phyloP scores from a whole-genome alignment of 345 rosid genomes.

The Acer saccharum region DNA sequence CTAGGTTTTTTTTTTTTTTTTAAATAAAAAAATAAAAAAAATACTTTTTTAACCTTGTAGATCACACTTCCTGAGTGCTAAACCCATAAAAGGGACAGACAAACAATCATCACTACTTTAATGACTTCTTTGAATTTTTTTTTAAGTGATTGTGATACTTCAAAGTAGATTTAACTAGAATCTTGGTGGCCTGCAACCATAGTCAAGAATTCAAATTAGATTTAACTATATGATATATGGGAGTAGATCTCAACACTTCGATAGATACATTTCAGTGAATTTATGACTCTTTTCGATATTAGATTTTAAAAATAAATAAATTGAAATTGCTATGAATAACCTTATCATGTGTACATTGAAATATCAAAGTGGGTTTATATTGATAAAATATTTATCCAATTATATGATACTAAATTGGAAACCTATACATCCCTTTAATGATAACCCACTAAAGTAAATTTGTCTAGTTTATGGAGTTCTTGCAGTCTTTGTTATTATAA shows the following conservation, averaged over 20 bases:
- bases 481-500: too few species aligned
- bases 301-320: too few species aligned
- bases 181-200: too few species aligned
- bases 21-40: too few species aligned
- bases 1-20: not conserved
- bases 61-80: not conserved
- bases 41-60: not conserved
- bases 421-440: conserved; percentile 18
- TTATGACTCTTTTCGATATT: too few species aligned
- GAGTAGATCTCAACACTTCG: too few species aligned
- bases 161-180: not conserved
- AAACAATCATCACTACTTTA: not conserved
- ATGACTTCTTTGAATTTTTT: not conserved
- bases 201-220: too few species aligned
- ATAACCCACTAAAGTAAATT: conserved; percentile 24
- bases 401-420: conserved; percentile 26
- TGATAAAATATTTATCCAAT: conserved; percentile 28
- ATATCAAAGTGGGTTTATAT: conserved; percentile 9
- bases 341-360: not conserved
- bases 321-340: too few species aligned
- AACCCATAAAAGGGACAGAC: not conserved
- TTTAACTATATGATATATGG: too few species aligned
- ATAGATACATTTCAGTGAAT: too few species aligned
- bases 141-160: not conserved
- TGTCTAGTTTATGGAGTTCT: too few species aligned